Evolutionary conservation across 768 basidiomycete genomes (phyloP).

Genomic region (Astraeus odoratus): DNA sequence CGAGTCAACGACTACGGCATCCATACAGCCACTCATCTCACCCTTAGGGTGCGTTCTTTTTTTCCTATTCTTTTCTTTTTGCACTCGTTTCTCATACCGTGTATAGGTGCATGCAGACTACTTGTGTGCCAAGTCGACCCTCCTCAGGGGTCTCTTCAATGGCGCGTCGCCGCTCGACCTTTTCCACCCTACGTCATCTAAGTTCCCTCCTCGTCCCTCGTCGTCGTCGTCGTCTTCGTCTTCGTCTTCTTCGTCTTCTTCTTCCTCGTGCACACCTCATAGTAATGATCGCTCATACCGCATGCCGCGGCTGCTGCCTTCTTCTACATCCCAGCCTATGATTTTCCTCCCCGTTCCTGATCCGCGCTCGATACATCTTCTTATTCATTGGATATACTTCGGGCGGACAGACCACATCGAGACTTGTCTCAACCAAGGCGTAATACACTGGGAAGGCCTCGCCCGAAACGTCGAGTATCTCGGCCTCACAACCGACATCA

Average conservation of each 20-base stretch:
- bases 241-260: slow-evolving; percentile 18
- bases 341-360: slow-evolving; percentile 73
- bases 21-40: slow-evolving; percentile 47
- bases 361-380: slow-evolving; percentile 59
- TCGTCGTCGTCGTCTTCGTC: neutral
- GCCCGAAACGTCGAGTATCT: slow-evolving; percentile 89
- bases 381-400: slow-evolving; percentile 81
- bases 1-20: slow-evolving; percentile 32
- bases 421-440: slow-evolving; percentile 54
- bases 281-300: no score
- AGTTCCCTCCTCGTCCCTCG: slow-evolving; percentile 10
- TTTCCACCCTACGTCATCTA: slow-evolving; percentile 26
- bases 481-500: slow-evolving; percentile 67
- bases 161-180: slow-evolving; percentile 59
- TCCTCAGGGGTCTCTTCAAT: slow-evolving; percentile 64
- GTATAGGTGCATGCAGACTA: slow-evolving; percentile 72
- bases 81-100: slow-evolving; percentile 2
- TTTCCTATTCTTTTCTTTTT: neutral
- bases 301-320: slow-evolving; percentile 64
- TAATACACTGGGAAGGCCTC: slow-evolving; percentile 78
- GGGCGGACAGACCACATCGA: slow-evolving; percentile 62
- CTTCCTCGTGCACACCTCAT: slow-evolving; percentile 31
- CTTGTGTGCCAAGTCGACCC: slow-evolving; percentile 73
- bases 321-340: slow-evolving; percentile 53
- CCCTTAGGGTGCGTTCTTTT: slow-evolving; percentile 47